Percentiles rank a stretch among this genome's conserved stretches.
phyloP scores from a whole-genome alignment of 345 rosid species.

The Euphorbia tirucalli region DNA sequence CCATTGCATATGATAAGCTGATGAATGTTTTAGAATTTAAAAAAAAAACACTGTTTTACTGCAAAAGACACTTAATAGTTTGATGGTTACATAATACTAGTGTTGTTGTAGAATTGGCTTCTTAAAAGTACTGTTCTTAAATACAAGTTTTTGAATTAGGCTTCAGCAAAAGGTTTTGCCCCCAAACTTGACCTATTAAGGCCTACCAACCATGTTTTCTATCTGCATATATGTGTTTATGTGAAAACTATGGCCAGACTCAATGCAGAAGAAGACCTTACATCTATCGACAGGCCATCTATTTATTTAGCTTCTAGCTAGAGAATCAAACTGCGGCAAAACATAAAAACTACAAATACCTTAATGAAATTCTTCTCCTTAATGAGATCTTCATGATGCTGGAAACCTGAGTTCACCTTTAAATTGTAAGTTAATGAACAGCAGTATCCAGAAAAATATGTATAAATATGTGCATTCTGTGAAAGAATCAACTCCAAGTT shows the following conservation, averaged over 20 bases:
- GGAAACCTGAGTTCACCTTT: constrained; percentile 55
- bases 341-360: constrained; percentile 40
- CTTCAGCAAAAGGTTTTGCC: background rate
- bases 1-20: background rate
- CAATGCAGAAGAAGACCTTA: background rate
- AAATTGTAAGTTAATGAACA: constrained; percentile 25
- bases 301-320: constrained; percentile 10
- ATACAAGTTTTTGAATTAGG: background rate
- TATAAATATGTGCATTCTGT: background rate
- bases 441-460: background rate
- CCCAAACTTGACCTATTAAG: background rate
- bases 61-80: constrained; percentile 8
- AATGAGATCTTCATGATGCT: constrained; percentile 33
- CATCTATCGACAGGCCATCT: background rate
- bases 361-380: constrained; percentile 48
- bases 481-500: constrained; percentile 4
- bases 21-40: background rate
- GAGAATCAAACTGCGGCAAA: constrained; percentile 16
- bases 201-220: background rate
- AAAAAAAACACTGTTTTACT: background rate
- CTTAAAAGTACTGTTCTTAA: background rate
- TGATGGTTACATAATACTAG: background rate
- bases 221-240: background rate
- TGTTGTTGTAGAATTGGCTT: background rate
- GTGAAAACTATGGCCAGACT: background rate